These are phyloP conservation scores for Mycena olivaceomarginata DNA, from an alignment of 768 basidiomycete genomes.

Conservation along the genomic window DNA sequence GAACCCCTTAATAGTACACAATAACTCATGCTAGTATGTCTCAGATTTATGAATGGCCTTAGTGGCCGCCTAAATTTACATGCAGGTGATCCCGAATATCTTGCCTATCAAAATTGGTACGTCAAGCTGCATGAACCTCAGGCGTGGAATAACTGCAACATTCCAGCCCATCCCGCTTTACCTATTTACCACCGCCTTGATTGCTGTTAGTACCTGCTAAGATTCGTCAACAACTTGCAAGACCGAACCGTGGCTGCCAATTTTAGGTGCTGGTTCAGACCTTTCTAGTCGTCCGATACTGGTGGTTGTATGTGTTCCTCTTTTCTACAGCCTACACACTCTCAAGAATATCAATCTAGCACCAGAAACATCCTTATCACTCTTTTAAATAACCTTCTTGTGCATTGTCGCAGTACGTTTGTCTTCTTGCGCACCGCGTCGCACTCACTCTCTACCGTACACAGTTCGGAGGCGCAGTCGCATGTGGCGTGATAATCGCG, in stretches of 20 bases:
- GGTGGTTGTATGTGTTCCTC: too few relatives aligned
- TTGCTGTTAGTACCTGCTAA: not conserved
- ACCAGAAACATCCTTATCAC: too few relatives aligned
- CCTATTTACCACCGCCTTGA: conserved; percentile 26
- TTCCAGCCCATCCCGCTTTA: conserved; percentile 27
- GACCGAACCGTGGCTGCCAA: too few relatives aligned
- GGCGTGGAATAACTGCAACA: conserved; percentile 19
- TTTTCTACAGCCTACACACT: too few relatives aligned
- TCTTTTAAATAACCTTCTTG: not conserved
- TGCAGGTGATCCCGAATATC: conserved; percentile 6
- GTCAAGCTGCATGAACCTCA: conserved; percentile 7
- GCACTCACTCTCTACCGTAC: conserved; percentile 3
- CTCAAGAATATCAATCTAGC: too few relatives aligned
- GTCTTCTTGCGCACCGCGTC: conserved; percentile 14
- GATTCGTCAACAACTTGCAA: too few relatives aligned
- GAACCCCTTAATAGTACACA: conserved; percentile 14
- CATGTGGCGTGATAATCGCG: not conserved
- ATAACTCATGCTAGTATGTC: conserved; percentile 22
- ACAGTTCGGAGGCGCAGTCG: conserved; percentile 20
- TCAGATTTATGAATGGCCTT: conserved; percentile 10
- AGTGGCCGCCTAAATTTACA: not conserved
- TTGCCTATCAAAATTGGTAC: conserved; percentile 18
- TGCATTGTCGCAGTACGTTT: not conserved
- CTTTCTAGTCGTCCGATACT: too few relatives aligned
- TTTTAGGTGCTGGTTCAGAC: too few relatives aligned